These are phyloP conservation scores for Trypanosoma boissoni DNA, from an alignment of 208 protist species.

Conservation along the genomic window DNA sequence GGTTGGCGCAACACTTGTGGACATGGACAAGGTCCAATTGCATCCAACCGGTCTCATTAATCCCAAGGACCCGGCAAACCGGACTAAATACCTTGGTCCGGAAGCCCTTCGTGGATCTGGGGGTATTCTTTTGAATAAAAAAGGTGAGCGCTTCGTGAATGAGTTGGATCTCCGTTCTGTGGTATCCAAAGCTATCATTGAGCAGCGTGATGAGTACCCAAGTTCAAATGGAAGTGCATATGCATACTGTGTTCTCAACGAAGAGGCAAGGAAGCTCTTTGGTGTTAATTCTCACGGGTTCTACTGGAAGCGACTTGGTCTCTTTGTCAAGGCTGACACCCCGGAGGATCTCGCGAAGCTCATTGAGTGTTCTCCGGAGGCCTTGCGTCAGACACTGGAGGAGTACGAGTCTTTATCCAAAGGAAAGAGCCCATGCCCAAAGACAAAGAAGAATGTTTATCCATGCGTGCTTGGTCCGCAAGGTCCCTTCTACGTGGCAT, in stretches of 20 bases:
- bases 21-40: conserved; percentile 94
- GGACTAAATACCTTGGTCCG: conserved; percentile 92
- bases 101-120: conserved; percentile 95
- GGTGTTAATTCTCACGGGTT: conserved; percentile 65
- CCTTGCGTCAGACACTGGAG: conserved; percentile 37
- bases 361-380: conserved; percentile 45
- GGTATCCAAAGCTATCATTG: conserved; percentile 90
- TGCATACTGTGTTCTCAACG: conserved; percentile 83
- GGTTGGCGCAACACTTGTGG: conserved; percentile 75
- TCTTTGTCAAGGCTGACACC: conserved; percentile 50
- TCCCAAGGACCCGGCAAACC: conserved; percentile 80
- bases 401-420: conserved; percentile 52
- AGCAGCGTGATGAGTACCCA: conserved; percentile 61
- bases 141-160: conserved; percentile 93
- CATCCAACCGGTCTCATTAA: conserved; percentile 96
- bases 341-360: conserved; percentile 48
- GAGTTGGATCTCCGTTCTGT: conserved; percentile 94
- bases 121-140: conserved; percentile 91
- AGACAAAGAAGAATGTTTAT: conserved; percentile 84
- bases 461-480: conserved; percentile 55
- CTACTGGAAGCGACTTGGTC: conserved; percentile 68
- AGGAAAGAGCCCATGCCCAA: conserved; percentile 31
- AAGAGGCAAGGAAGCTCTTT: conserved; percentile 62
- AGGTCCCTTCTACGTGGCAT: conserved; percentile 77
- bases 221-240: conserved; percentile 55